Percentiles rank a stretch among this genome's conserved stretches.
Conservation (phyloP, 108 stramenopile genomes). For the Cyclotella sp. region DNA sequence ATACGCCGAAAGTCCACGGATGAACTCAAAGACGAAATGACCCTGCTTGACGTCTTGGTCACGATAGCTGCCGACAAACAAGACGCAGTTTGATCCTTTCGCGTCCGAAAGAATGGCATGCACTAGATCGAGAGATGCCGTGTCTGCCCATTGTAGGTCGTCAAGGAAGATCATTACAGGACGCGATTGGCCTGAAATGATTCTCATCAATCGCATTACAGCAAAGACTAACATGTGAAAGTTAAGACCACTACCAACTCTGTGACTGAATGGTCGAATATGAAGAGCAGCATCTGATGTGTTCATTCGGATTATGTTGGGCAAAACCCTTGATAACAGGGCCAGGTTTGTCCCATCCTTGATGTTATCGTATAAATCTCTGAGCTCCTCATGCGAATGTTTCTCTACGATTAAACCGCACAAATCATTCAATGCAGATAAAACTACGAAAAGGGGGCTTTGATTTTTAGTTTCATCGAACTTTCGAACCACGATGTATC, state of each 20-base stretch:
- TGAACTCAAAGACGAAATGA: constrained; percentile 10
- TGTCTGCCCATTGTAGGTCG: constrained; percentile 63
- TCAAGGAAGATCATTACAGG: constrained; percentile 51
- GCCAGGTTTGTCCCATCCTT: neutral
- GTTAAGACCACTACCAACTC: neutral
- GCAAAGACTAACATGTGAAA: constrained; percentile 8
- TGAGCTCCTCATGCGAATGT: neutral
- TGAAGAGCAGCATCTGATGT: neutral
- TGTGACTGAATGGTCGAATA: neutral
- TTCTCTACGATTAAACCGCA: constrained; percentile 1
- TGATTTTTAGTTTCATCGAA: neutral
- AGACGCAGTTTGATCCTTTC: constrained; percentile 8
- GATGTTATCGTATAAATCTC: neutral
- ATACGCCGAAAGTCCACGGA: neutral
- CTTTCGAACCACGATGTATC: constrained; percentile 4
- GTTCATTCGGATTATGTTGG: neutral
- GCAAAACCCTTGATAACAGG: constrained; percentile 1
- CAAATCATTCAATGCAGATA: constrained; percentile 17
- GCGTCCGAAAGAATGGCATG: constrained; percentile 25
- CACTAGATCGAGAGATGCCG: constrained; percentile 27
- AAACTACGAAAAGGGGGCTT: constrained; percentile 4
- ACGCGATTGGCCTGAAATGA: neutral
- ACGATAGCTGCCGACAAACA: constrained; percentile 46
- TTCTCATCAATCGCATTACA: constrained; percentile 9
- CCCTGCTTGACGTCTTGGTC: constrained; percentile 30